Evolutionary conservation across 2,329 filamentous ascomycete genomes (phyloP).

Genomic region (Calonectria multiphialidica): DNA sequence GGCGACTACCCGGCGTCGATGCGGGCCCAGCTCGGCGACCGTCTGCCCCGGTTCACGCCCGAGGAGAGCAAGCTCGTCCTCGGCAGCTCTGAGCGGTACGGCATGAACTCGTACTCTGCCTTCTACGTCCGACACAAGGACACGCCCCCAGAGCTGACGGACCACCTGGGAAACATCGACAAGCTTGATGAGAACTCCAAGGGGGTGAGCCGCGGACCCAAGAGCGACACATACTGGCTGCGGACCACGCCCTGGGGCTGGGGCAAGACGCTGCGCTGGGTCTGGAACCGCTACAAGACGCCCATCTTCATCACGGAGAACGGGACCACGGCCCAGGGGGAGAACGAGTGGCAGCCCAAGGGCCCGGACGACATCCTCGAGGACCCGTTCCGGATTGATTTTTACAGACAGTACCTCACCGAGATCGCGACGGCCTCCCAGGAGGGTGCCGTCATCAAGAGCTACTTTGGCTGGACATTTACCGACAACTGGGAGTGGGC

Average conservation of each 20-base stretch:
- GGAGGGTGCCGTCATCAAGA: slow-evolving; percentile 53
- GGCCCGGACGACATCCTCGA: slow-evolving; percentile 49
- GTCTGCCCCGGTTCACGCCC: slow-evolving; percentile 52
- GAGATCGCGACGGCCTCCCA: slow-evolving; percentile 52
- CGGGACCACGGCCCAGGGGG: slow-evolving; percentile 54
- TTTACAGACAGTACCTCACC: slow-evolving; percentile 52
- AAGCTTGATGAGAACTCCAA: slow-evolving; percentile 50
- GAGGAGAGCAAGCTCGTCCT: slow-evolving; percentile 54
- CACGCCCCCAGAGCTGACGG: slow-evolving; percentile 50
- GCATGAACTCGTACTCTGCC: slow-evolving; percentile 58
- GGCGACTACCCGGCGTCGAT: slow-evolving; percentile 55
- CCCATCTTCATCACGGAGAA: slow-evolving; percentile 59
- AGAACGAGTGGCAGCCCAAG: slow-evolving; percentile 48
- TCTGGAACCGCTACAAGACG: slow-evolving; percentile 53
- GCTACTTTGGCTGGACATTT: slow-evolving; percentile 57
- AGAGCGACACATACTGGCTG: slow-evolving; percentile 55
- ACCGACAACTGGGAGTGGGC: slow-evolving; percentile 60
- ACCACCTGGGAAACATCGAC: slow-evolving; percentile 55
- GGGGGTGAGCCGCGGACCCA: slow-evolving; percentile 48
- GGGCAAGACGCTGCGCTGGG: slow-evolving; percentile 53
- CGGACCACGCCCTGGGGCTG: slow-evolving; percentile 53
- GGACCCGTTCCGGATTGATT: slow-evolving; percentile 53
- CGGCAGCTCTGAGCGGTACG: slow-evolving; percentile 54
- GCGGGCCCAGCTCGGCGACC: slow-evolving; percentile 53
- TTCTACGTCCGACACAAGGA: slow-evolving; percentile 53